These are phyloP conservation scores for Tulasnella sp. DNA, from an alignment of 768 basidiomycete genomes.

Conservation along the genomic window DNA sequence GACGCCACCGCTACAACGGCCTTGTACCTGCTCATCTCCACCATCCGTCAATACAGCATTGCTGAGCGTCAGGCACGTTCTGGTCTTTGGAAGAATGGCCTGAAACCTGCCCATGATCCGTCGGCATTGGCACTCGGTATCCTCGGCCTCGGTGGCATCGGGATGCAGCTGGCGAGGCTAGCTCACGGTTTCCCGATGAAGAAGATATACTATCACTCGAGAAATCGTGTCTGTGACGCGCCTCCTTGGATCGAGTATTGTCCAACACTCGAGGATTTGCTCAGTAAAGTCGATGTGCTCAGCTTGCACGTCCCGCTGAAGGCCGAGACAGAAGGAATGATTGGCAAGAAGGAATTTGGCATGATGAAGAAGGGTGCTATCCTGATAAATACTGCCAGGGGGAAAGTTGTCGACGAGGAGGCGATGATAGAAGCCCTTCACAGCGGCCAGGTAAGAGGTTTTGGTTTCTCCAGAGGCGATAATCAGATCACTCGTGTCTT, in stretches of 20 bases:
- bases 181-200: slow-evolving; percentile 80
- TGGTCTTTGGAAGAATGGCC: slow-evolving; percentile 45
- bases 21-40: slow-evolving; percentile 67
- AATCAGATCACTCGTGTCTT: neutral
- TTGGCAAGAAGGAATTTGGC: slow-evolving; percentile 64
- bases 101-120: slow-evolving; percentile 45
- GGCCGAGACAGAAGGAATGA: slow-evolving; percentile 55
- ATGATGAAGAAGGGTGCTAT: slow-evolving; percentile 64
- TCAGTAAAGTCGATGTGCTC: slow-evolving; percentile 64
- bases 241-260: slow-evolving; percentile 72
- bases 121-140: slow-evolving; percentile 59
- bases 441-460: slow-evolving; percentile 56
- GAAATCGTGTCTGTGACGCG: slow-evolving; percentile 42
- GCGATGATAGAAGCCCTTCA: slow-evolving; percentile 77
- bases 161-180: slow-evolving; percentile 54
- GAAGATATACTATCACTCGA: slow-evolving; percentile 61
- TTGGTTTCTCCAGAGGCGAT: neutral
- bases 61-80: slow-evolving; percentile 38
- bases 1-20: slow-evolving; percentile 86
- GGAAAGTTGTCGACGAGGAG: slow-evolving; percentile 78
- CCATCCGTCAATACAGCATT: slow-evolving; percentile 57
- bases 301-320: slow-evolving; percentile 77
- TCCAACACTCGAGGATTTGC: slow-evolving; percentile 43
- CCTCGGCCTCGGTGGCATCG: slow-evolving; percentile 68
- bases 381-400: slow-evolving; percentile 82